A percentile compares a stretch with the other conserved stretches of the same genome.
phyloP scores from a whole-genome alignment of 2,329 filamentous ascomycete genomes.

The Huntiella savannae region DNA sequence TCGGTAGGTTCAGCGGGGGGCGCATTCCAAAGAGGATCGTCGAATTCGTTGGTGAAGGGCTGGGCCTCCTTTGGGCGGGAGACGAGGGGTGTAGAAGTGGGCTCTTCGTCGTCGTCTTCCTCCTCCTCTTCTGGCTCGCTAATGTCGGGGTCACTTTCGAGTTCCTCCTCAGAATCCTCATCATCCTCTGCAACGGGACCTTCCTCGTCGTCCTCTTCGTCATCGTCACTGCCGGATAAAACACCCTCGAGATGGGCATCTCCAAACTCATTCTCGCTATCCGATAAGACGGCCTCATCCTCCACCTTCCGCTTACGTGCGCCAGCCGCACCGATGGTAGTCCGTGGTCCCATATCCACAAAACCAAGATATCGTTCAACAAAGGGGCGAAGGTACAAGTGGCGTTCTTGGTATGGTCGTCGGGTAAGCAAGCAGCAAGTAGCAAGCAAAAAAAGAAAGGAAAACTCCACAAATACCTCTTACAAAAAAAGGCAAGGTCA shows the following conservation, averaged over 20 bases:
- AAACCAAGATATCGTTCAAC: neutral
- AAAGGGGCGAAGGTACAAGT: neutral
- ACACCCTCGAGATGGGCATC: conserved; percentile 36
- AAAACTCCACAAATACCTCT: too few relatives aligned
- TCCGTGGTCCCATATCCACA: conserved; percentile 1
- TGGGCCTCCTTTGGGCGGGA: conserved; percentile 16
- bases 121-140: conserved; percentile 19
- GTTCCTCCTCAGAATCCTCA: conserved; percentile 23
- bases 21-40: conserved; percentile 15
- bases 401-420: neutral
- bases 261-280: conserved; percentile 42
- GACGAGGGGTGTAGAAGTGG: conserved; percentile 18
- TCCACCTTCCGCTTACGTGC: conserved; percentile 47
- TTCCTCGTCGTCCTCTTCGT: conserved; percentile 24
- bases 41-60: conserved; percentile 16
- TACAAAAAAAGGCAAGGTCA: too few relatives aligned
- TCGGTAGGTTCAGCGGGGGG: conserved; percentile 17
- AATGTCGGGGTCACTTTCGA: conserved; percentile 22
- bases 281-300: conserved; percentile 21
- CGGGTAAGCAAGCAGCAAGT: too few relatives aligned
- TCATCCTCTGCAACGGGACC: conserved; percentile 12
- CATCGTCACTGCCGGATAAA: conserved; percentile 37
- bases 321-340: conserved; percentile 2
- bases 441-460: too few relatives aligned
- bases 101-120: conserved; percentile 21